These are phyloP conservation scores for Corymbia calophylla DNA, from an alignment of 441 rosid genomes.

Conservation along the genomic window DNA sequence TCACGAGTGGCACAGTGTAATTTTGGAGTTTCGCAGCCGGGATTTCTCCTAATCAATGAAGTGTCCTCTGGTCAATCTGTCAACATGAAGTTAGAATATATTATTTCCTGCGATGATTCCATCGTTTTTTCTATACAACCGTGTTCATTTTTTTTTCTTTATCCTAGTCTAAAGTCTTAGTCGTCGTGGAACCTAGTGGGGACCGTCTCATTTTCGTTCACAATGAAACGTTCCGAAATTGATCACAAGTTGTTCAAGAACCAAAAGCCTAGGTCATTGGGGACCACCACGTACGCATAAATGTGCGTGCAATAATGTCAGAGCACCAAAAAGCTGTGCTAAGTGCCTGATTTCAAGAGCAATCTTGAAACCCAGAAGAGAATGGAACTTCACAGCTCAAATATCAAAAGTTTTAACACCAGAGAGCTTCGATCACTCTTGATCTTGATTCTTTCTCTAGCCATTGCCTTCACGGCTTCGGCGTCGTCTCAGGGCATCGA, in stretches of 20 bases:
- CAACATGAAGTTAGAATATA: no score
- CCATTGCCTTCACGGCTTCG: background rate
- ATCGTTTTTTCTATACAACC: no score
- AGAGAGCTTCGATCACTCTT: background rate
- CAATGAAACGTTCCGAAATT: fast-evolving
- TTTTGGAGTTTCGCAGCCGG: background rate
- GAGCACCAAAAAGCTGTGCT: background rate
- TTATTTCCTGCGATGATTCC: no score
- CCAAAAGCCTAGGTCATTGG: background rate
- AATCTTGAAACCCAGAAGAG: background rate
- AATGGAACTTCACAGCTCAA: background rate
- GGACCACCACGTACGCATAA: background rate
- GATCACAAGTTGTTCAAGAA: background rate
- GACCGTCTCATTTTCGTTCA: background rate
- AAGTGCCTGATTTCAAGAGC: background rate
- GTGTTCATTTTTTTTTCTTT: no score
- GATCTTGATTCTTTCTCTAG: background rate
- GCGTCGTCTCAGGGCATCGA: background rate
- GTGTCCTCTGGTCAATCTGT: background rate
- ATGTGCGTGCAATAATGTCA: background rate
- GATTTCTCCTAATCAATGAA: background rate
- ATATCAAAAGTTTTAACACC: background rate
- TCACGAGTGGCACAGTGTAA: background rate
- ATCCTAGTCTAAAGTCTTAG: background rate
- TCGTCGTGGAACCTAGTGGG: background rate